A percentile compares a stretch with the other conserved stretches of the same genome.
Evolutionary conservation across 192 early-diverging fungal genomes (phyloP).

Genomic region (Backusella luteola): DNA sequence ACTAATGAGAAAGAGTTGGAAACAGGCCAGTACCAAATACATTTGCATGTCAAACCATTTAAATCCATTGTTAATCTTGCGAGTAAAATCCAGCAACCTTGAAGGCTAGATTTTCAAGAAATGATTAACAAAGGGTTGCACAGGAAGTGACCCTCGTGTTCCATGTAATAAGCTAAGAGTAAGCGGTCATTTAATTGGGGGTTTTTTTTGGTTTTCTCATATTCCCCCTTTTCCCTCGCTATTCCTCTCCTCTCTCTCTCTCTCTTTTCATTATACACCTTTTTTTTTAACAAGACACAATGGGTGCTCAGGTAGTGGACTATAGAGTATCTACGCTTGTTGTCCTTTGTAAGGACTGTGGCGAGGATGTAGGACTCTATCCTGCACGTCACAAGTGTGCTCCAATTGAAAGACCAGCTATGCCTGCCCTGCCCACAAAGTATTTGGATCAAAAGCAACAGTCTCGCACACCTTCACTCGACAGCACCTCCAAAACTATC

Average conservation of each 20-base stretch:
- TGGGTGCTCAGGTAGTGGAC: conserved; percentile 42
- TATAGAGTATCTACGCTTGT: conserved; percentile 57
- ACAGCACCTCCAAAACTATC: neutral
- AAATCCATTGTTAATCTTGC: no score
- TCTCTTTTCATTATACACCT: neutral
- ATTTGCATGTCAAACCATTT: no score
- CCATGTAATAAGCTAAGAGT: neutral
- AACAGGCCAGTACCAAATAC: neutral
- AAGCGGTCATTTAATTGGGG: conserved; percentile 2
- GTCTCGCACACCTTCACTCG: neutral
- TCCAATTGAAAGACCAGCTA: conserved; percentile 18
- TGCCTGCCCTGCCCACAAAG: conserved; percentile 15
- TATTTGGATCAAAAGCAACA: conserved; percentile 7
- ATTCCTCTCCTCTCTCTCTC: neutral
- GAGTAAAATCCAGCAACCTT: neutral
- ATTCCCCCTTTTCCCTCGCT: neutral
- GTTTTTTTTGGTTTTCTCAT: neutral
- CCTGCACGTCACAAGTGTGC: conserved; percentile 53
- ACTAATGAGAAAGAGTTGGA: neutral
- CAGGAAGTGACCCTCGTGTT: neutral
- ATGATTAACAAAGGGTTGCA: neutral
- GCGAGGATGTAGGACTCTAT: conserved; percentile 59
- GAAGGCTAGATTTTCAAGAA: neutral
- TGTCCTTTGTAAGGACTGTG: conserved; percentile 61
- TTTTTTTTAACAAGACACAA: neutral